phyloP scores from a whole-genome alignment of 2,329 filamentous ascomycete genomes.

The Fusarium anguioides region DNA sequence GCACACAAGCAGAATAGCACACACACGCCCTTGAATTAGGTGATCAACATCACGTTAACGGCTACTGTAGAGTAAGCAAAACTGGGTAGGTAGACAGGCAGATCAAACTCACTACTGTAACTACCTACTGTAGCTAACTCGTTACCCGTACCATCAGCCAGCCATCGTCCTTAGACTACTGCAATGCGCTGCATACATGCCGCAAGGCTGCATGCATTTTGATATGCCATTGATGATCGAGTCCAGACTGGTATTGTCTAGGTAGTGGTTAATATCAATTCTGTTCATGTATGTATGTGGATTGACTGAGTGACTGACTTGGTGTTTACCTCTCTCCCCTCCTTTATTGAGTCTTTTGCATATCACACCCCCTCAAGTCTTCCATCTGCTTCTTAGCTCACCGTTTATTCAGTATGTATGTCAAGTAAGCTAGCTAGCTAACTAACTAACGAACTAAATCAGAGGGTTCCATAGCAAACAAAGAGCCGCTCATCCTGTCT shows the following conservation, averaged over 20 bases:
- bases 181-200: background rate
- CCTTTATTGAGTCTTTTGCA: background rate
- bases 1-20: background rate
- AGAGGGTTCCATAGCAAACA: conserved; percentile 3
- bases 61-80: background rate
- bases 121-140: background rate
- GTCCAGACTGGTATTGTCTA: background rate
- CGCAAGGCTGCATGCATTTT: background rate
- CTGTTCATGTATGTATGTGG: background rate
- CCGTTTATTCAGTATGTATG: background rate
- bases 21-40: background rate
- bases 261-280: background rate
- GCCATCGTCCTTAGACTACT: conserved; percentile 3
- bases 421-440: too few relatives aligned
- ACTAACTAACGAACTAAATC: too few relatives aligned
- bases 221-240: background rate
- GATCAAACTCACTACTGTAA: background rate
- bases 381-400: background rate
- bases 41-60: background rate
- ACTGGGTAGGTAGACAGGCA: background rate
- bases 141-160: conserved; percentile 7
- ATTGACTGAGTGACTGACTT: too few relatives aligned
- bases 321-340: background rate
- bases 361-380: background rate
- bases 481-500: background rate